Base-by-base conservation (phyloP, 495 filamentous ascomycete genomes). In the Xylaria bambusicola region DNA sequence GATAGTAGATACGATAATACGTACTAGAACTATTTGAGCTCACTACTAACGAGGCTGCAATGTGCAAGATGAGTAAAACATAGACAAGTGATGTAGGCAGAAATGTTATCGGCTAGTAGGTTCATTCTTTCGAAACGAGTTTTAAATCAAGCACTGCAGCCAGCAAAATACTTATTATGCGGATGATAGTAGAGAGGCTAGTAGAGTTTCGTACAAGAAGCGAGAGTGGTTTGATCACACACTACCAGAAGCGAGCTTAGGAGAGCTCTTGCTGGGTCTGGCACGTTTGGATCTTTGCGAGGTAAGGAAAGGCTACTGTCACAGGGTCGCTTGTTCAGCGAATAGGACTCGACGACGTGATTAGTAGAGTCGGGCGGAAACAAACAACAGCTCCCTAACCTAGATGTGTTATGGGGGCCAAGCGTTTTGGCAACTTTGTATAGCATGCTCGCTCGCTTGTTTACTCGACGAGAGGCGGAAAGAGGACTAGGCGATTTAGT, bases 291-390 rank as follows among this genome's bases (percentile, higher is more conserved):
- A 33, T 5, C 5, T 33, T 33, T 33, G 29, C 40, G 27, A 18
- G 24, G 40, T 33, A 20, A 7, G 26, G 46, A 26, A 27, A 33
- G 38, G 44, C 36, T 6, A 23, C 17, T 23, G 49, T n/a, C 57
- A 52, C 41, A 48, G 40, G 51, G 47, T 60, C 57, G 57, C 49
- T 60, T 60, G 49, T 53, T 54, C 12, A 49, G 36, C 57, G 57
- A 60, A 60, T 60, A 53, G 41, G 50, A 51, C 18, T 33, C 48
- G 41, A 51, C 35, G 47, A 58, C 24, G 56, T 51, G 56, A 51
- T 36, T 26, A 54, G 23, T 10, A 54, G 52, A 54, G 38, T 27
- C 36, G 42, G 52, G 52, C 51, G 35, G 35, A 36, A 31, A 35
- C 48, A 51, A 58, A 50, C 36, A 44, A 12, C 46, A 51, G 18